phyloP scores from a whole-genome alignment of 805 yeast species.

The Limtongia smithiae region DNA sequence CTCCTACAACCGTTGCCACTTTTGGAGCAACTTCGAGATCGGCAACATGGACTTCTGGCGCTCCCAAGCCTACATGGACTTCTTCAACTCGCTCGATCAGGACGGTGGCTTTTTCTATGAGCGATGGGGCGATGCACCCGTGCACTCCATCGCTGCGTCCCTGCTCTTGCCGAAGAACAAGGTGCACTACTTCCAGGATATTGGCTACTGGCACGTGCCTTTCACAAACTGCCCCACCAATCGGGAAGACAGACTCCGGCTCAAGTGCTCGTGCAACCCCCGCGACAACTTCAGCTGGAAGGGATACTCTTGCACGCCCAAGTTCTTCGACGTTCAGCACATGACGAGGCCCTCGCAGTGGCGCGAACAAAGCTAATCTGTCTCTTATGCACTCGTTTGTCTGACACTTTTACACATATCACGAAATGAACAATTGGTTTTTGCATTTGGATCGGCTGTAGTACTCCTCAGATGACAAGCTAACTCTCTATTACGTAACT shows the following conservation, averaged over 20 bases:
- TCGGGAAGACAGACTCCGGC: conserved; percentile 47
- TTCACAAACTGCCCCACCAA: conserved; percentile 58
- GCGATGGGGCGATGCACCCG: conserved; percentile 79
- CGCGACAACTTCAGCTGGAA: conserved; percentile 39
- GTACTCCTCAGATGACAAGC: no score
- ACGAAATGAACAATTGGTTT: no score
- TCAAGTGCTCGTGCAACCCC: conserved; percentile 58
- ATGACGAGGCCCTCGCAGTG: conserved; percentile 28
- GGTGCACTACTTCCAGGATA: conserved; percentile 58
- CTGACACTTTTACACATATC: no score
- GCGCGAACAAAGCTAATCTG: conserved; percentile 23
- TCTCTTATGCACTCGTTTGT: no score
- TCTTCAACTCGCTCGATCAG: conserved; percentile 54
- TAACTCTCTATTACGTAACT: no score
- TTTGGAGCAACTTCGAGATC: conserved; percentile 75
- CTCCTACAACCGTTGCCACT: conserved; percentile 70
- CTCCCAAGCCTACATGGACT: conserved; percentile 50
- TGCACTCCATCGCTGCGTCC: conserved; percentile 63
- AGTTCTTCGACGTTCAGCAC: conserved; percentile 35
- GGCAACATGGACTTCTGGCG: conserved; percentile 59
- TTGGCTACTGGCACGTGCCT: conserved; percentile 57
- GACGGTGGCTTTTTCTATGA: conserved; percentile 70
- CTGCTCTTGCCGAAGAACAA: conserved; percentile 50
- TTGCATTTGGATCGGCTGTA: no score
- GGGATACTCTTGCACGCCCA: conserved; percentile 42